A percentile compares a stretch with the other conserved stretches of the same genome.
phyloP scores from a whole-genome alignment of 2,329 filamentous ascomycete species.

The Lecanicillium sp. region DNA sequence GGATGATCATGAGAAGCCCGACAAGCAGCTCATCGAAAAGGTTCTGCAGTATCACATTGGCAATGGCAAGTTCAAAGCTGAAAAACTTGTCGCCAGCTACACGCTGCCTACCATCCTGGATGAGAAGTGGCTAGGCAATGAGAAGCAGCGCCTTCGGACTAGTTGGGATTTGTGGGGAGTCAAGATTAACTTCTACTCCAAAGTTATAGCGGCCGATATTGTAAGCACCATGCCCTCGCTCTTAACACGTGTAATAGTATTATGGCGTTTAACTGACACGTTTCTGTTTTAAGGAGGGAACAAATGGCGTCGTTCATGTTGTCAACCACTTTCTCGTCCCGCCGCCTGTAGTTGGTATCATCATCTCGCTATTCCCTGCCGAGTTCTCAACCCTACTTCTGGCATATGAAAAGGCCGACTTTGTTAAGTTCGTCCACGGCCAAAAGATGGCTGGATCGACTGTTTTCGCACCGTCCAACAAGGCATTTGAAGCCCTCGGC shows the following conservation, averaged over 20 bases:
- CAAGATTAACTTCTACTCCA: slow-evolving; percentile 69
- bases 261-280: too few relatives aligned
- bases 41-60: slow-evolving; percentile 71
- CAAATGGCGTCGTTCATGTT: slow-evolving; percentile 76
- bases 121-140: slow-evolving; percentile 50
- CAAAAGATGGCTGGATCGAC: slow-evolving; percentile 56
- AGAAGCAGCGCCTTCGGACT: slow-evolving; percentile 66
- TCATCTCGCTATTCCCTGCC: slow-evolving; percentile 58
- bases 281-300: slow-evolving; percentile 48
- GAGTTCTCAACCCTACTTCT: slow-evolving; percentile 74
- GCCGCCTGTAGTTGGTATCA: slow-evolving; percentile 51
- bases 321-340: slow-evolving; percentile 70
- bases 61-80: slow-evolving; percentile 57
- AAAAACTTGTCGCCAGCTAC: slow-evolving; percentile 58
- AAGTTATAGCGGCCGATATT: slow-evolving; percentile 62
- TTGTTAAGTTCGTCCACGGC: slow-evolving; percentile 53
- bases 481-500: slow-evolving; percentile 71
- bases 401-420: slow-evolving; percentile 65
- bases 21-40: slow-evolving; percentile 61
- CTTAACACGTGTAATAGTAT: too few relatives aligned
- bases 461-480: slow-evolving; percentile 74
- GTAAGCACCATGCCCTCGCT: slow-evolving; percentile 40
- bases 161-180: slow-evolving; percentile 56
- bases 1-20: slow-evolving; percentile 47
- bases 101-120: slow-evolving; percentile 66